A percentile compares a stretch with the other conserved stretches of the same genome.
These are phyloP conservation scores for Talaromyces borbonicus DNA, from an alignment of 495 filamentous ascomycete species.

Conservation along the genomic window DNA sequence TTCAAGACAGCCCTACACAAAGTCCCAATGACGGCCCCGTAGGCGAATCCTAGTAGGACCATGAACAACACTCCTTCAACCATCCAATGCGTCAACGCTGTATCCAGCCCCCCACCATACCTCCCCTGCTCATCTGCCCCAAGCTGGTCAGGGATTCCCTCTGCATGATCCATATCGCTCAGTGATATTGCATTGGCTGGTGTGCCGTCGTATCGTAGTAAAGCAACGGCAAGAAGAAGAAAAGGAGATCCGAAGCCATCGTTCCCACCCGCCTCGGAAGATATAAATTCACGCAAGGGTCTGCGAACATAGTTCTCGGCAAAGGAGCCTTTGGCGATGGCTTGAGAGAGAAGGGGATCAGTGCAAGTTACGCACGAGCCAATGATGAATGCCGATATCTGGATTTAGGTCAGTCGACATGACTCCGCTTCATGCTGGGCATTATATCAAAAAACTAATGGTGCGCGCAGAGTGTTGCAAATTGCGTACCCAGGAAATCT, in stretches of 20 bases:
- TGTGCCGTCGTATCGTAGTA: slow-evolving; percentile 42
- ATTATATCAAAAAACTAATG: too few species aligned
- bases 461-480: background rate
- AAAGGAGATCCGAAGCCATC: slow-evolving; percentile 55
- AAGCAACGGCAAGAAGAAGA: slow-evolving; percentile 43
- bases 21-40: slow-evolving; percentile 25
- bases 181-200: slow-evolving; percentile 15
- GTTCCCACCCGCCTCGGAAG: slow-evolving; percentile 50
- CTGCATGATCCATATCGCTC: slow-evolving; percentile 16
- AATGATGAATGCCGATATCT: slow-evolving; percentile 47
- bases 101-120: slow-evolving; percentile 22
- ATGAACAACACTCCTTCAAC: slow-evolving; percentile 32
- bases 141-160: slow-evolving; percentile 19
- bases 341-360: slow-evolving; percentile 51
- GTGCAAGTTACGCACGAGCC: slow-evolving; percentile 53
- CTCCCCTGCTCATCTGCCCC: slow-evolving; percentile 22
- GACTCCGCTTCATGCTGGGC: background rate
- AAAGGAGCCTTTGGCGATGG: slow-evolving; percentile 53
- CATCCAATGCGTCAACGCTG: slow-evolving; percentile 29
- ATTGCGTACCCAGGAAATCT: slow-evolving; percentile 21
- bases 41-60: slow-evolving; percentile 28
- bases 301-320: slow-evolving; percentile 49
- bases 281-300: slow-evolving; percentile 51
- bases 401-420: slow-evolving; percentile 16
- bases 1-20: slow-evolving; percentile 21